phyloP scores from a whole-genome alignment of 2,329 filamentous ascomycete species.

The Clarireedia hainanense region DNA sequence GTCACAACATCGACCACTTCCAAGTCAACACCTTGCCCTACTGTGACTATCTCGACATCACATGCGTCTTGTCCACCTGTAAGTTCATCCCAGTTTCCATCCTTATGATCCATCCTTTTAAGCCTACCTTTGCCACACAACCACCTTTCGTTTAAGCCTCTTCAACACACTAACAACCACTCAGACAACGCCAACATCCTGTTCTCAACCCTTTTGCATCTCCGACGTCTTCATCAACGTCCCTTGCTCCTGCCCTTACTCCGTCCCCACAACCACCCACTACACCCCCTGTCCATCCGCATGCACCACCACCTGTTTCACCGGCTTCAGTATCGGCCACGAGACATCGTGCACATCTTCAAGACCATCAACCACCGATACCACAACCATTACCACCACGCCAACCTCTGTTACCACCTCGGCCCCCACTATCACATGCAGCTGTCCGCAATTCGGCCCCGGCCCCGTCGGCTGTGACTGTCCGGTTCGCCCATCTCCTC shows the following conservation, averaged over 20 bases:
- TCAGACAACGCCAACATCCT: slow-evolving; percentile 6
- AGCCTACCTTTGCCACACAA: neutral
- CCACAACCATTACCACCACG: neutral
- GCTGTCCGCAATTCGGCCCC: neutral
- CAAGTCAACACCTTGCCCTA: slow-evolving; percentile 16
- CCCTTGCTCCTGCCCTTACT: slow-evolving; percentile 23
- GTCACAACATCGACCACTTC: neutral
- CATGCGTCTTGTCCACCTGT: slow-evolving; percentile 10
- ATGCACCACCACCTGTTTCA: slow-evolving; percentile 12
- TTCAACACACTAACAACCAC: neutral
- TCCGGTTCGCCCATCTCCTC: neutral
- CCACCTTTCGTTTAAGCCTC: slow-evolving; percentile 5
- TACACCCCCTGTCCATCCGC: slow-evolving; percentile 19
- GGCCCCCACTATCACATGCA: neutral
- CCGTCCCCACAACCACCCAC: slow-evolving; percentile 16
- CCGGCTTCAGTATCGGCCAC: neutral
- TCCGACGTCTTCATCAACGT: slow-evolving; percentile 13
- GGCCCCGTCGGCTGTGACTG: neutral
- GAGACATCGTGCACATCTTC: neutral
- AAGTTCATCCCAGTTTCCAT: neutral
- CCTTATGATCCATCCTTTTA: neutral
- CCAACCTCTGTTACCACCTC: neutral
- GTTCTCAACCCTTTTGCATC: slow-evolving; percentile 15
- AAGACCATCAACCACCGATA: neutral
- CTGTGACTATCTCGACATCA: slow-evolving; percentile 18